Evolutionary conservation across 164 flowering plant species (phyloP).

Genomic region (Umbellularia californica): DNA sequence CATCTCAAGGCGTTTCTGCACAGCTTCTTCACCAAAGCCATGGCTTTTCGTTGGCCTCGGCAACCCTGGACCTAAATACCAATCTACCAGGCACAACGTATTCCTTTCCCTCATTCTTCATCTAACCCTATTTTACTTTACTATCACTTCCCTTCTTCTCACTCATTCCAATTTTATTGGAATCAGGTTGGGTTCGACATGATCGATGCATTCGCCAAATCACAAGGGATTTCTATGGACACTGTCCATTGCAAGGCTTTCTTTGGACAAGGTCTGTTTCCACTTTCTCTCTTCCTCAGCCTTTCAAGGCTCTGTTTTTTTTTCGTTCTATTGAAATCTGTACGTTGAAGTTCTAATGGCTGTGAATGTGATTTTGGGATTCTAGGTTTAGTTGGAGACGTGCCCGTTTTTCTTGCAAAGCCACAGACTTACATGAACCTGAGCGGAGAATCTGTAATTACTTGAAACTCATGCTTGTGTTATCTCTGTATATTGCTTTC

Average conservation of each 20-base stretch:
- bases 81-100: constrained; percentile 91
- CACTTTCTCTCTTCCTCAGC: background rate
- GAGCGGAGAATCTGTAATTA: constrained; percentile 89
- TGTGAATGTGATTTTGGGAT: background rate
- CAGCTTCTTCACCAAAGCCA: constrained; percentile 31
- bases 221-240: constrained; percentile 59
- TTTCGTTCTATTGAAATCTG: background rate
- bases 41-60: constrained; percentile 97
- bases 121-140: background rate
- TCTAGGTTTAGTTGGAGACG: constrained; percentile 62
- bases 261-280: constrained; percentile 66
- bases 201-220: constrained; percentile 79
- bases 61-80: constrained; percentile 86
- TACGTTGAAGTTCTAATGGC: background rate
- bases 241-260: constrained; percentile 72
- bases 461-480: background rate
- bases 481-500: background rate
- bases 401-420: constrained; percentile 84
- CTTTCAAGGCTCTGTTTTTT: background rate
- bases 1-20: background rate
- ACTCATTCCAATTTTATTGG: background rate
- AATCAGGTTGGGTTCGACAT: constrained; percentile 85
- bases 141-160: background rate
- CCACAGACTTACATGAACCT: constrained; percentile 97
- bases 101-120: too few species aligned